These are phyloP conservation scores for Symbiotaphrina buchneri DNA, from an alignment of 495 filamentous ascomycete species.

Conservation along the genomic window DNA sequence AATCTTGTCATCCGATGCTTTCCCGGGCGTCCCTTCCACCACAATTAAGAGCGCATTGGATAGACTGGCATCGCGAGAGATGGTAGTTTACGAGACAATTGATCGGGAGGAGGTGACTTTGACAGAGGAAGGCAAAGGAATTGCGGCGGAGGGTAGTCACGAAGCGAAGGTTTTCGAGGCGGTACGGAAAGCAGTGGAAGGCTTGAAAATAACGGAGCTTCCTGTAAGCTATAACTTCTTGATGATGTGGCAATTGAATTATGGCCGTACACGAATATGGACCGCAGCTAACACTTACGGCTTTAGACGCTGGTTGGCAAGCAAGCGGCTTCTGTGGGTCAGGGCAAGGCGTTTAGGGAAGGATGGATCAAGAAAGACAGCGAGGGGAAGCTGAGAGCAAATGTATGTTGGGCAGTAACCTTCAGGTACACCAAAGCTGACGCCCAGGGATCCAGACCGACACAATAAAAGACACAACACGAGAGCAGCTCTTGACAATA, in stretches of 20 bases:
- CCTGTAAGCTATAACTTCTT: slow-evolving; percentile 16
- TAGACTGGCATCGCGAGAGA: slow-evolving; percentile 56
- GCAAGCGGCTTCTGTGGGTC: slow-evolving; percentile 72
- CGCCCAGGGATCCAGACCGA: slow-evolving; percentile 24
- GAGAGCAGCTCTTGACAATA: slow-evolving; percentile 47
- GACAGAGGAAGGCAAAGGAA: slow-evolving; percentile 55
- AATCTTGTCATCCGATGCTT: slow-evolving; percentile 50
- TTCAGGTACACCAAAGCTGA: background rate
- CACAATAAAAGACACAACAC: slow-evolving; percentile 56
- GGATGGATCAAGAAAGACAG: slow-evolving; percentile 89
- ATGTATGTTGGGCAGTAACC: slow-evolving; percentile 5
- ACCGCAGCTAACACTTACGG: slow-evolving; percentile 7
- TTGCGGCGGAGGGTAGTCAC: slow-evolving; percentile 71
- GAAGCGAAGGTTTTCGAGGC: slow-evolving; percentile 89
- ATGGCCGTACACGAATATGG: slow-evolving; percentile 1
- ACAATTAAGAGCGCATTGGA: slow-evolving; percentile 74
- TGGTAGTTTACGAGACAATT: slow-evolving; percentile 66
- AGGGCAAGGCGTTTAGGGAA: slow-evolving; percentile 87
- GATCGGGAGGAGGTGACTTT: slow-evolving; percentile 60
- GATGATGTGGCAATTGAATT: background rate
- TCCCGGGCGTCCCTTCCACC: slow-evolving; percentile 45
- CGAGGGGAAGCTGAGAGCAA: slow-evolving; percentile 31
- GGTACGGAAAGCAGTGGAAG: slow-evolving; percentile 49
- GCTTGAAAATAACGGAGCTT: slow-evolving; percentile 62
- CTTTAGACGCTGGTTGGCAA: slow-evolving; percentile 52